phyloP scores from a whole-genome alignment of 2,329 filamentous ascomycete genomes.

The Apiospora saccharicola region DNA sequence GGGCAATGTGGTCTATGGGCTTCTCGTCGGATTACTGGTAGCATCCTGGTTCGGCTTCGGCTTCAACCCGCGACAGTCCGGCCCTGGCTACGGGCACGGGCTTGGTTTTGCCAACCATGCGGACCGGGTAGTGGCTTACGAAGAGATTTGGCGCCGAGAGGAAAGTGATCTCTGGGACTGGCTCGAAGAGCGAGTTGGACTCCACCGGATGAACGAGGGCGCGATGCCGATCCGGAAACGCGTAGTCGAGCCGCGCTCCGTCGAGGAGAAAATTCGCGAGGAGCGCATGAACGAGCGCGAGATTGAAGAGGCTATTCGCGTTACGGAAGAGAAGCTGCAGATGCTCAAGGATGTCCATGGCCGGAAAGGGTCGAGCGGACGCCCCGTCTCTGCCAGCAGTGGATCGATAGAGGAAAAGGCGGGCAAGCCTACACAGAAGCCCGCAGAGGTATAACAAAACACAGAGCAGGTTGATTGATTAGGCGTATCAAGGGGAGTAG shows the following conservation, averaged over 20 bases:
- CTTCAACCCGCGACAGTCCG: constrained; percentile 48
- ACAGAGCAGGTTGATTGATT: background rate
- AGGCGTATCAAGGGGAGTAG: background rate
- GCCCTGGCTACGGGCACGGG: constrained; percentile 47
- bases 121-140: constrained; percentile 82
- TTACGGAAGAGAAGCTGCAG: constrained; percentile 85
- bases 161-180: constrained; percentile 92
- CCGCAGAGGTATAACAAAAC: background rate
- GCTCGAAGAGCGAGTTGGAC: constrained; percentile 84
- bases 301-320: constrained; percentile 79
- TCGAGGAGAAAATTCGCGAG: constrained; percentile 65
- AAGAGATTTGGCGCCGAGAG: constrained; percentile 89
- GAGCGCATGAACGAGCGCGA: constrained; percentile 75
- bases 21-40: constrained; percentile 77
- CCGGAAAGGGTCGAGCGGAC: background rate
- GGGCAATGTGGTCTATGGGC: constrained; percentile 77
- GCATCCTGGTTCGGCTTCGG: constrained; percentile 77
- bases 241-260: constrained; percentile 60
- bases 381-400: background rate
- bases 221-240: constrained; percentile 52
- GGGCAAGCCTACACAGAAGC: constrained; percentile 6
- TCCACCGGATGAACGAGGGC: constrained; percentile 64
- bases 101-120: constrained; percentile 56
- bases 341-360: constrained; percentile 64
- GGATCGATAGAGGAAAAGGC: background rate